Base-by-base conservation (phyloP, 345 rosid species). In the Eucalyptus curtisii region DNA sequence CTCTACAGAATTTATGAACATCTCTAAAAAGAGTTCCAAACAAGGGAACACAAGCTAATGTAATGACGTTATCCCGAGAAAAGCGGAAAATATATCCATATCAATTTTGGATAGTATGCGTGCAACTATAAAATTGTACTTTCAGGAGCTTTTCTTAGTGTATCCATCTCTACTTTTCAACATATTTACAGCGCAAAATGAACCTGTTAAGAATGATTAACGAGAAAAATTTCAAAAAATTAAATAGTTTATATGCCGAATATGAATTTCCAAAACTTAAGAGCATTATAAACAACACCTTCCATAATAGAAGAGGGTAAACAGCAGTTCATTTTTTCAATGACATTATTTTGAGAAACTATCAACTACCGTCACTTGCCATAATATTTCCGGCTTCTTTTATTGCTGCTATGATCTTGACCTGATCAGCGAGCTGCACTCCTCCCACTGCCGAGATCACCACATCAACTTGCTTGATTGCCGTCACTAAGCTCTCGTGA, bases 371-470 rank as follows among this genome's bases (percentile, higher is more conserved):
- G 9, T 57, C 40, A 22, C 86, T 27, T 31, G 88, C 93, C 92
- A 89, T 91, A 42, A 92, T 84, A 88, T 90, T 91, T 42, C 94
- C 92, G 31, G 90, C 87, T 89, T 92, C 91, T 87, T 92, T 91
- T 40, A 92, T 92, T 27, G 91, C 93, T 17, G 90, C 90, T 81
- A 92, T 90, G 88, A 92, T 88, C 82, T 91, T 89, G 49, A 49
- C 87, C 66, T 92, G 93, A 79, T 89, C 86, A 7, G 89, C 53
- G 12, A 90, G 22, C 57, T 87, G 90, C 61, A 20, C 27, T 37
- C 48, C 84, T 2, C 91, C 90, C 7, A 92, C 85, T 37, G 92
- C 53, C 7, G 90, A 90, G 49, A 91, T 90, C 88, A 92, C 92
- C 48, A 90, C 90, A 85, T 93, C 92, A 4, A 90, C 93, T 30